Base-by-base conservation (phyloP, 441 rosid species). In the Populus hybrid region DNA sequence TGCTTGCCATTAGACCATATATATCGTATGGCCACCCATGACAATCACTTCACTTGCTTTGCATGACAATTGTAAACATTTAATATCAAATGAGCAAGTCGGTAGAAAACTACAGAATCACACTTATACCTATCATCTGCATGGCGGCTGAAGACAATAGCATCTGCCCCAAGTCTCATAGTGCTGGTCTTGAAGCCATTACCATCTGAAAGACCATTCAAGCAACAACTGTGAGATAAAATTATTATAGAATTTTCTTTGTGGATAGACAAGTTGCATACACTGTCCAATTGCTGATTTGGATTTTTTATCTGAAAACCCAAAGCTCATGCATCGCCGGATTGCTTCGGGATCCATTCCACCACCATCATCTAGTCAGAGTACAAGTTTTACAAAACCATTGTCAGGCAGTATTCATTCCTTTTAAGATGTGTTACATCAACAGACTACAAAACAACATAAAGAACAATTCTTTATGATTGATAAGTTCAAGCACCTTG, bases 151-250 rank as follows among this genome's bases (percentile, higher is more conserved):
- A 96, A 94, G 79, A 96, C 98, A 53, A 96, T 86, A 70, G 90
- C 99, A 83, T 94, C 98, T 74, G 95, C 97, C 76, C 99, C 98
- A 76, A 96, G 98, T 84, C 99, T 90, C 98, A 94, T 94, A 74
- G 98, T 87, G 89, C 99, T 92, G 24, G 99, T 96, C 91, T 96
- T 96, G 88, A 94, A 96, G 80, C 99, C 98, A 86, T 96, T 96
- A 50, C 98, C 99, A 89, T 96, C 99, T 96, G 88, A 71, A 88
- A 84, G 74, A 74, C 69, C 81, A 87, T 63, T 74, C 69, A 74
- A 74, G 72, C 28, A 68, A 77, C 71, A 76, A 87, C 72, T 68
- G 75, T 42, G 9, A n/a, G 67, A 80, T 59, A 72, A 79, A 45
- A 53, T 36, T 77, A 83, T 70, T 40, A 42, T 76, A 33, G 26